These are phyloP conservation scores for Mucor racemosus DNA, from an alignment of 371 early-diverging fungal species.

Conservation along the genomic window DNA sequence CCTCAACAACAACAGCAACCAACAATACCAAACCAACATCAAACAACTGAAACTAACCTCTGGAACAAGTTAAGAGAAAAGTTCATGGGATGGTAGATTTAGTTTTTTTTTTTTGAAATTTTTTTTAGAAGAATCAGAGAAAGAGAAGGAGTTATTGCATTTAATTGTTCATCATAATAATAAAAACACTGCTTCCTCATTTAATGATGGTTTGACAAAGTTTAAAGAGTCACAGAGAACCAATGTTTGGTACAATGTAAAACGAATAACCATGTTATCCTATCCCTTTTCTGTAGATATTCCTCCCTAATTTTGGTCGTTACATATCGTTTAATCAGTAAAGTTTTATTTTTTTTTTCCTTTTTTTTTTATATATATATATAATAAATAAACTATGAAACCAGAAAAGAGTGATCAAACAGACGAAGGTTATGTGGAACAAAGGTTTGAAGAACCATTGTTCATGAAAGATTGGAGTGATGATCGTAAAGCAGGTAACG, in stretches of 20 bases:
- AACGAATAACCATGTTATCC: neutral
- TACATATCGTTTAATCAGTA: neutral
- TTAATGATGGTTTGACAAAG: conserved; percentile 1
- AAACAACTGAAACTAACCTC: neutral
- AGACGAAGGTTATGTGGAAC: conserved; percentile 74
- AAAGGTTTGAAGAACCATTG: conserved; percentile 57
- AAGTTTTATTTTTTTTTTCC: neutral
- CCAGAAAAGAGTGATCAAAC: conserved; percentile 21
- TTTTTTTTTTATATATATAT: neutral
- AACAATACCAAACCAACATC: neutral
- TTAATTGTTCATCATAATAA: neutral
- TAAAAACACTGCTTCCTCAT: neutral
- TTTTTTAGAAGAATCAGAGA: neutral
- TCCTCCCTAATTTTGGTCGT: neutral
- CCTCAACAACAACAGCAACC: neutral
- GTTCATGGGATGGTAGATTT: neutral
- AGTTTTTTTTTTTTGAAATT: no score
- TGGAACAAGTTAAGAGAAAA: neutral
- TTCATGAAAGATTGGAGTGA: conserved; percentile 59
- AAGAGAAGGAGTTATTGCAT: neutral
- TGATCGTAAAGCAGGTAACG: conserved; percentile 68
- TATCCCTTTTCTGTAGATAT: conserved; percentile 1
- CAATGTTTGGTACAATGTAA: neutral
- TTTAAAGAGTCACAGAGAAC: conserved; percentile 1
- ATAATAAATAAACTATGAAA: neutral